Evolutionary conservation across 768 basidiomycete genomes (phyloP), one percentile per base, ranked within the genome.

Genomic region (Leccinum barrowsii): DNA sequence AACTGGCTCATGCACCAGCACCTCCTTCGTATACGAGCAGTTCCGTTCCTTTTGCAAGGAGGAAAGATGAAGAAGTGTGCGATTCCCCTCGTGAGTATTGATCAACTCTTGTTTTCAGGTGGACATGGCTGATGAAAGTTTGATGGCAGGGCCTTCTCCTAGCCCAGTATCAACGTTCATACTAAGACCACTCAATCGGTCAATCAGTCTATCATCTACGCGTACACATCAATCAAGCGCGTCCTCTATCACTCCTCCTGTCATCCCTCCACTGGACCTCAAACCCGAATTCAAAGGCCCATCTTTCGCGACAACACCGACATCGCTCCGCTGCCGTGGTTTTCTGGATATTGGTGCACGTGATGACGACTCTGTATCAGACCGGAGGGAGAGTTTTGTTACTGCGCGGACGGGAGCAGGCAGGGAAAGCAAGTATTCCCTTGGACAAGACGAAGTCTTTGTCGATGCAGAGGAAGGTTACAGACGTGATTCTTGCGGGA

Each of bases 151-250:
- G 40, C 82, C 81, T 15, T 83, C 82, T 13, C 78, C 51, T 8
- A 52, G 51, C 22, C 51, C 79, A 12, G 72, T 81, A 61, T 78
- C 79, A 7, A 74, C 84, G 0, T 89, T 90, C 66, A 75, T 90
- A 48, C 77, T 81, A 6, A 81, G 88, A 2, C 84, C 82, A 12
- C 71, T 89, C 57, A 89, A 87, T 65, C 77, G 87, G 34, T 85
- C 87, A 5, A 75, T 81, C 46, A 87, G 85, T 24, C 78, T 86
- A 58, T 82, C 80, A 1, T 89, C 87, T 2, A 84, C 84, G 15
- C 79, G 79, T 47, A 85, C 83, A 1, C 81, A 85, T 56, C 70
- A 76, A 35, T 83, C 84, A 4, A 73, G 74, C 13, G 65, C 65
- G 13, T 80, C 77, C 15, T 62, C 69, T 60, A 65, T 70, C 58